Conservation (phyloP, 1,139 yeast species). For the Pichia sp. region DNA sequence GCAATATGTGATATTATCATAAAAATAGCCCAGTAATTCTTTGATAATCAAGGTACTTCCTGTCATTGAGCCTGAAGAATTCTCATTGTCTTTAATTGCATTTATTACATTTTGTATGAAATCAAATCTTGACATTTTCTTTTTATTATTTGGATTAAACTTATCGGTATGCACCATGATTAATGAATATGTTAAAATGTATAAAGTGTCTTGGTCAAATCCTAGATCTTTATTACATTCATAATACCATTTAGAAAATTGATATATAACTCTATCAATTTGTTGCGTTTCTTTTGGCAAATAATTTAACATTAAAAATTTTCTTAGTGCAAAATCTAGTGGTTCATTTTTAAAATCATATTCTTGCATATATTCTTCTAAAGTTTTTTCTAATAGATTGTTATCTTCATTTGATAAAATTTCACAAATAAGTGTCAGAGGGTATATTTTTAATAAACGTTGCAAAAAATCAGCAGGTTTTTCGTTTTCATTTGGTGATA, state of each 20-base stretch:
- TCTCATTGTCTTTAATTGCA: conserved; percentile 35
- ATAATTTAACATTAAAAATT: conserved; percentile 47
- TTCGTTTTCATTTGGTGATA: conserved; percentile 12
- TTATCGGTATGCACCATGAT: conserved; percentile 65
- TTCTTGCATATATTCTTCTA: conserved; percentile 34
- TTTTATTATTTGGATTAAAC: conserved; percentile 56
- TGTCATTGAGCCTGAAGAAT: neutral
- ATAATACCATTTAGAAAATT: conserved; percentile 45
- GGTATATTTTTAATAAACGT: conserved; percentile 19
- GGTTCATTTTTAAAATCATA: conserved; percentile 48
- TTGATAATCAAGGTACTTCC: conserved; percentile 21
- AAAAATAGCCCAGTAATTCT: conserved; percentile 46
- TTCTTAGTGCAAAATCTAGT: conserved; percentile 55
- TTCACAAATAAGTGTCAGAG: conserved; percentile 20
- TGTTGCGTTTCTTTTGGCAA: conserved; percentile 67
- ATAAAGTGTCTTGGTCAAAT: conserved; percentile 43
- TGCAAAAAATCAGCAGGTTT: conserved; percentile 21
- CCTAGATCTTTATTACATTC: conserved; percentile 34
- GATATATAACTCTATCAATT: conserved; percentile 55
- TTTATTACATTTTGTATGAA: conserved; percentile 44
- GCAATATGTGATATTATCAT: conserved; percentile 54
- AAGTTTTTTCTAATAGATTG: conserved; percentile 26
- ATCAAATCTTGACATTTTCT: conserved; percentile 56
- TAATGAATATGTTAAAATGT: conserved; percentile 52
- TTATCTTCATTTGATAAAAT: conserved; percentile 19